A percentile compares a stretch with the other conserved stretches of the same genome.
Conservation (phyloP, 2,329 filamentous ascomycete genomes). For the Neoscytalidium dimidiatum region DNA sequence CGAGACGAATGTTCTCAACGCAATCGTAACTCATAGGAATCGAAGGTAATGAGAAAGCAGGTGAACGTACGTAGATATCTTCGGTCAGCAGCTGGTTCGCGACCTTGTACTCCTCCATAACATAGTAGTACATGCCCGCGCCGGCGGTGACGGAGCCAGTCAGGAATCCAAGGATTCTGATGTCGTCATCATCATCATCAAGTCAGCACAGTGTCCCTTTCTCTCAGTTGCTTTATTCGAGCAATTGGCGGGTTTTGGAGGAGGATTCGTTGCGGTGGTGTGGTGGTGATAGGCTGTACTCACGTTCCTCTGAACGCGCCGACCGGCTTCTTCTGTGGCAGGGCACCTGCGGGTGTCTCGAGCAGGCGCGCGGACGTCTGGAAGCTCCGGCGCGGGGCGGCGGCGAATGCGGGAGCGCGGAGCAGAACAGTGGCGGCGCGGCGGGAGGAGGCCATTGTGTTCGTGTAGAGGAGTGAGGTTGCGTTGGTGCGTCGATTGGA, state of each 20-base stretch:
- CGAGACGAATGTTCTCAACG: too few relatives aligned
- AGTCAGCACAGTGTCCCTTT: background rate
- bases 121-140: slow-evolving; percentile 84
- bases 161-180: slow-evolving; percentile 87
- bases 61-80: slow-evolving; percentile 84
- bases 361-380: slow-evolving; percentile 36
- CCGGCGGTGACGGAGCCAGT: slow-evolving; percentile 79
- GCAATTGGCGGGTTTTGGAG: background rate
- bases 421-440: slow-evolving; percentile 35
- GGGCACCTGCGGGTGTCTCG: slow-evolving; percentile 32
- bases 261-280: background rate
- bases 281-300: slow-evolving; percentile 31
- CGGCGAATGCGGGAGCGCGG: slow-evolving; percentile 37
- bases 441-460: slow-evolving; percentile 48
- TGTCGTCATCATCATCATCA: slow-evolving; percentile 1
- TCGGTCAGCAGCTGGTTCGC: slow-evolving; percentile 92
- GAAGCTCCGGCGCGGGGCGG: slow-evolving; percentile 35
- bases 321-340: slow-evolving; percentile 60
- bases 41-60: too few relatives aligned
- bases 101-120: slow-evolving; percentile 89
- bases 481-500: background rate
- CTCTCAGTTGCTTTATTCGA: background rate
- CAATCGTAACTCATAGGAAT: background rate
- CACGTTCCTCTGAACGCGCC: slow-evolving; percentile 74
- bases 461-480: background rate